A percentile compares a stretch with the other conserved stretches of the same genome.
phyloP scores from a whole-genome alignment of 169 alveolate species.

The Blepharisma undulans region DNA sequence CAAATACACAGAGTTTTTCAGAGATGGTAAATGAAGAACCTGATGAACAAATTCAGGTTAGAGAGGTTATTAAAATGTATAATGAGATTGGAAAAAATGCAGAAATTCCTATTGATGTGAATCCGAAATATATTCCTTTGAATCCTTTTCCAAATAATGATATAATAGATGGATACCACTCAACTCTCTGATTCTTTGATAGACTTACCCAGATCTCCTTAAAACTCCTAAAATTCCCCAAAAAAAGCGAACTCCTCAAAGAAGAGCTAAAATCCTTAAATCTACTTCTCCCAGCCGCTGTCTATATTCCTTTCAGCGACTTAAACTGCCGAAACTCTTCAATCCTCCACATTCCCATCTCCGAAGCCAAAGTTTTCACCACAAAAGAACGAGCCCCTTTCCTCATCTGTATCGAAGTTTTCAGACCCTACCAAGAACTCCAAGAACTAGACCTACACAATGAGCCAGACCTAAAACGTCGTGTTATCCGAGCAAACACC shows the following conservation, averaged over 20 bases:
- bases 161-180: not conserved
- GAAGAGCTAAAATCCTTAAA: not conserved
- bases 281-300: not conserved
- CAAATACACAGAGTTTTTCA: not conserved
- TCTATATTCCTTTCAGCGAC: not conserved
- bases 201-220: not conserved
- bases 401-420: constrained; percentile 78
- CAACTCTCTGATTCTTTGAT: not conserved
- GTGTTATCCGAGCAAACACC: not conserved
- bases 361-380: constrained; percentile 73
- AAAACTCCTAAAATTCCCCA: not conserved
- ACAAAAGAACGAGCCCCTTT: constrained; percentile 87
- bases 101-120: not conserved
- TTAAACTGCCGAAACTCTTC: constrained; percentile 58
- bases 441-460: not conserved
- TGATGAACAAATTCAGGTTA: not conserved
- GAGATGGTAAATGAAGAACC: not conserved
- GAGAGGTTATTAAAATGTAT: not conserved
- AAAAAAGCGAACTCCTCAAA: not conserved
- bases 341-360: constrained; percentile 67
- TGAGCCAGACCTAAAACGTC: not conserved
- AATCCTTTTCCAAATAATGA: not conserved
- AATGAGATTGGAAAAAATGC: too few species aligned
- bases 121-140: not conserved
- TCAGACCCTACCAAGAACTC: constrained; percentile 50